Evolutionary conservation across 768 basidiomycete species (phyloP).

Genomic region (Pilatotrama ljubarskyi): DNA sequence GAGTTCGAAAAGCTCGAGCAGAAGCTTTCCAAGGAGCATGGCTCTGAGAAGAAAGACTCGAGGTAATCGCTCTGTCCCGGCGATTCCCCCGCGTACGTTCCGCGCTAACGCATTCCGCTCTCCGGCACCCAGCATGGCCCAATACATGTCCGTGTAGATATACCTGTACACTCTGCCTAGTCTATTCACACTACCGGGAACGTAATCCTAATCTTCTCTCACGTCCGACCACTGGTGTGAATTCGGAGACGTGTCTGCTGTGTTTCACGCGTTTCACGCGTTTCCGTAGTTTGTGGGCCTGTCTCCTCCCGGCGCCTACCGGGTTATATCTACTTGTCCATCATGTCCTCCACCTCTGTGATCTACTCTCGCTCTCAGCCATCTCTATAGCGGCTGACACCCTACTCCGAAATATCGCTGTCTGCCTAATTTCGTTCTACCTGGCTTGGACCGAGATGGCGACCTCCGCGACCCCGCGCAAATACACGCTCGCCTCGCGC

Average conservation of each 20-base stretch:
- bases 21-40: constrained; percentile 48
- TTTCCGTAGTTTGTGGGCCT: neutral
- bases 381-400: no score
- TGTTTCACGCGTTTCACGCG: neutral
- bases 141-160: constrained; percentile 74
- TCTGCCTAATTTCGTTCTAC: no score
- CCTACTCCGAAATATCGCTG: no score
- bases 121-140: constrained; percentile 58
- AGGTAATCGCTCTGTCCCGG: constrained; percentile 41
- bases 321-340: constrained; percentile 3
- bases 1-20: constrained; percentile 88
- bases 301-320: constrained; percentile 7
- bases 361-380: neutral
- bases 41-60: constrained; percentile 40
- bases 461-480: constrained; percentile 35
- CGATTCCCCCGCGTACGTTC: neutral
- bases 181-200: neutral
- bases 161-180: constrained; percentile 13
- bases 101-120: constrained; percentile 15
- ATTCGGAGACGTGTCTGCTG: neutral
- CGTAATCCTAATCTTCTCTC: neutral
- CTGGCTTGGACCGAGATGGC: neutral
- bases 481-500: constrained; percentile 80
- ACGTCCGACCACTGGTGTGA: neutral
- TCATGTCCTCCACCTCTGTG: neutral